Percentiles rank a stretch among this genome's conserved stretches.
phyloP scores from a whole-genome alignment of 2,329 filamentous ascomycete species.

The Diplocarpon mali region DNA sequence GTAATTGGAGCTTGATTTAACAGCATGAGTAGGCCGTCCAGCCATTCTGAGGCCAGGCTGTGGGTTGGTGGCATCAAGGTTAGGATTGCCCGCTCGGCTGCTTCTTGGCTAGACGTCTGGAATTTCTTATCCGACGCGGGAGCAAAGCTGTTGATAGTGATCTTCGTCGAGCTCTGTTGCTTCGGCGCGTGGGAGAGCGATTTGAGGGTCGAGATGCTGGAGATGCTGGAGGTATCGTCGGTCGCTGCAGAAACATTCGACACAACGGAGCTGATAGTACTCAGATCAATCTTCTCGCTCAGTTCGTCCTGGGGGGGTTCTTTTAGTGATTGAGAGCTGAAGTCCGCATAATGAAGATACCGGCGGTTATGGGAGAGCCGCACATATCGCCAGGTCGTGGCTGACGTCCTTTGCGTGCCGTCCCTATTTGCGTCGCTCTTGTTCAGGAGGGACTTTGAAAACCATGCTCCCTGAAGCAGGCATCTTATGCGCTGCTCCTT shows the following conservation, averaged over 20 bases:
- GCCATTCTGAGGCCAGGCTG: conserved; percentile 85
- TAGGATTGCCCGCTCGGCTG: conserved; percentile 62
- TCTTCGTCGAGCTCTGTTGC: conserved; percentile 51
- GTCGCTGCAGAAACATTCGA: conserved; percentile 59
- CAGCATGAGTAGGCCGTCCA: conserved; percentile 90
- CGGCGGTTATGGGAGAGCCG: conserved; percentile 84
- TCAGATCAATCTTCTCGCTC: conserved; percentile 74
- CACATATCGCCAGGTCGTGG: conserved; percentile 60
- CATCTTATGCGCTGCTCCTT: conserved; percentile 94
- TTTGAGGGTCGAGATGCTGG: conserved; percentile 33
- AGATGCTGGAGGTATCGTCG: conserved; percentile 36
- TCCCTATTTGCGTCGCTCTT: conserved; percentile 27
- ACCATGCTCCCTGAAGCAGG: conserved; percentile 83
- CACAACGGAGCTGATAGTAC: conserved; percentile 81
- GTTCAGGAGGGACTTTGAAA: conserved; percentile 37
- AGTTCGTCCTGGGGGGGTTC: conserved; percentile 65
- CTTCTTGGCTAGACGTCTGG: conserved; percentile 28
- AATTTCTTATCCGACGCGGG: conserved; percentile 12
- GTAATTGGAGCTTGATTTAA: conserved; percentile 93
- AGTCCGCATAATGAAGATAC: conserved; percentile 84
- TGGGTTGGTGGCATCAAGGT: conserved; percentile 74
- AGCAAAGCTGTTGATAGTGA: conserved; percentile 74
- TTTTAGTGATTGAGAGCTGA: conserved; percentile 50
- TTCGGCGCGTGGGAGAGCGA: conserved; percentile 10
- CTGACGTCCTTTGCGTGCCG: conserved; percentile 9